phyloP scores from a whole-genome alignment of 148 eudicot genomes.

The Vaccinium vitisidaea region DNA sequence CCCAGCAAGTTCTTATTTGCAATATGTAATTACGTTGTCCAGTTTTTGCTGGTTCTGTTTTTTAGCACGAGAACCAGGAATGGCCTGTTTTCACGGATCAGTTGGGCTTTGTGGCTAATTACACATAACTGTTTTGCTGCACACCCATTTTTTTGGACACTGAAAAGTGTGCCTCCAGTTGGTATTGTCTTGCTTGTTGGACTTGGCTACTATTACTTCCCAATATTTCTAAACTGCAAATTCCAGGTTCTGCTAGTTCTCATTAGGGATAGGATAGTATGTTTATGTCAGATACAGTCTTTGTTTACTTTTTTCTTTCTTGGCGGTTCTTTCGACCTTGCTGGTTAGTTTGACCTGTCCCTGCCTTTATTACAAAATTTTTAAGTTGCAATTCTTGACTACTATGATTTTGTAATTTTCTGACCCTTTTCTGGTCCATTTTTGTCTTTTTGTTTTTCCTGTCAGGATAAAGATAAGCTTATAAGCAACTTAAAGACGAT shows the following conservation, averaged over 20 bases:
- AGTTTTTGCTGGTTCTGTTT: background rate
- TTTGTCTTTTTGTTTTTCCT: constrained; percentile 12
- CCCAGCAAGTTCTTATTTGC: background rate
- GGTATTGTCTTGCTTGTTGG: background rate
- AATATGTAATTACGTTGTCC: background rate
- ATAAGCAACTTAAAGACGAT: constrained; percentile 77
- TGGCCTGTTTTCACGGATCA: background rate
- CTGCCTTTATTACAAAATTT: background rate
- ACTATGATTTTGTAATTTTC: background rate
- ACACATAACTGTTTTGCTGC: background rate
- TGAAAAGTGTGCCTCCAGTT: background rate
- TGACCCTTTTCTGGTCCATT: background rate
- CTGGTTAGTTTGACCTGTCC: background rate
- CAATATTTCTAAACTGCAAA: background rate
- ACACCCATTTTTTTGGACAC: constrained; percentile 1
- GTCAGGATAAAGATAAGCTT: constrained; percentile 83
- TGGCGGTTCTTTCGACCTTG: background rate
- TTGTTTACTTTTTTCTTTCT: background rate
- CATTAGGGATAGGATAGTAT: background rate
- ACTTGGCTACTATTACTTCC: background rate
- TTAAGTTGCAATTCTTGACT: background rate
- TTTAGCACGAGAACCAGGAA: constrained; percentile 4
- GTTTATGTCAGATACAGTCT: background rate
- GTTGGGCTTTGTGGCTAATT: background rate
- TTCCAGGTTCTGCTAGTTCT: background rate